phyloP scores from a whole-genome alignment of 495 filamentous ascomycete genomes.

The Oleoguttula mirabilis region DNA sequence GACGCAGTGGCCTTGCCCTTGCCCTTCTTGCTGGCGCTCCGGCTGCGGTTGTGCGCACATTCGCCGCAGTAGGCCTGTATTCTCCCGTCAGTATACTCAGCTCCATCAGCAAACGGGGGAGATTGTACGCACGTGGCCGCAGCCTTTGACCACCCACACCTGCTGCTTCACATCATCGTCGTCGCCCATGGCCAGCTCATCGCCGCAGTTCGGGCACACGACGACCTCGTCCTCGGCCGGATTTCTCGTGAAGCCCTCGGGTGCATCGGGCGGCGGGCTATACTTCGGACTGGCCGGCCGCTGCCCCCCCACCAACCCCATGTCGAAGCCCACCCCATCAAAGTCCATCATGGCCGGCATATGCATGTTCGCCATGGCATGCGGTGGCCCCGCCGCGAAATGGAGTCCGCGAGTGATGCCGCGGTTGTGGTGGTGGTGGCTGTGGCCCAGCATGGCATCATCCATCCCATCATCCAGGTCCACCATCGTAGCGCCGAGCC shows the following conservation, averaged over 20 bases:
- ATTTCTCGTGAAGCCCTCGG: conserved; percentile 52
- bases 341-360: conserved; percentile 18
- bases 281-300: conserved; percentile 32
- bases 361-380: neutral
- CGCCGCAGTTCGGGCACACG: conserved; percentile 59
- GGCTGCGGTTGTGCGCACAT: conserved; percentile 43
- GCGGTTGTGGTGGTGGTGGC: conserved; percentile 3
- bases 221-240: conserved; percentile 50
- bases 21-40: conserved; percentile 9
- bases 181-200: conserved; percentile 50
- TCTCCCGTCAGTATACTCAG: too few relatives aligned
- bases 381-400: too few relatives aligned
- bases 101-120: too few relatives aligned
- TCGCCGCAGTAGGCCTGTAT: conserved; percentile 66
- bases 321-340: conserved; percentile 15
- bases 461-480: too few relatives aligned
- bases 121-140: conserved; percentile 65
- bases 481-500: conserved; percentile 1
- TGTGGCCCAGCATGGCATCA: too few relatives aligned
- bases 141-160: conserved; percentile 61
- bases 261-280: conserved; percentile 44
- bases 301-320: conserved; percentile 11
- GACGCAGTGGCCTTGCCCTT: conserved; percentile 15
- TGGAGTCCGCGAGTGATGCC: neutral
- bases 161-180: conserved; percentile 45